These are phyloP conservation scores for Termitomyces sp. DNA, from an alignment of 768 basidiomycete species.

Conservation along the genomic window DNA sequence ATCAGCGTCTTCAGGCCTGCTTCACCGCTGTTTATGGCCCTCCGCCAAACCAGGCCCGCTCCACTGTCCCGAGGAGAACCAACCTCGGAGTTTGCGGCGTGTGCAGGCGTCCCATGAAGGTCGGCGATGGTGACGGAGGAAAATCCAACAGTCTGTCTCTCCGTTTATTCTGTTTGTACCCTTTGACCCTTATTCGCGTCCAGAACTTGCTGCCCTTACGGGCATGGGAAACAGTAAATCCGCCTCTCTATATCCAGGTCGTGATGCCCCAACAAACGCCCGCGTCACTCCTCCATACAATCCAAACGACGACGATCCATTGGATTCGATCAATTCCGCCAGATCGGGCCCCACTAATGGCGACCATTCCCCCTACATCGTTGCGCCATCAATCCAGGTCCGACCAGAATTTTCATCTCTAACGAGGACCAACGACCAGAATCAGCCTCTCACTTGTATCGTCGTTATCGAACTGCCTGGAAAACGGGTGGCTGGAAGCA, in stretches of 20 bases:
- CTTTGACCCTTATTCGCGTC: not conserved
- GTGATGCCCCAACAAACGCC: constrained; percentile 49
- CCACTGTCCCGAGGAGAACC: constrained; percentile 57
- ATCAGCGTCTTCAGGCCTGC: constrained; percentile 58
- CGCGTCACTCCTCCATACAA: constrained; percentile 44
- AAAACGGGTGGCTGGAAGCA: constrained; percentile 46
- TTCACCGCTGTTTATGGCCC: constrained; percentile 96
- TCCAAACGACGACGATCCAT: constrained; percentile 81
- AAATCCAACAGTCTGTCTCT: constrained; percentile 79
- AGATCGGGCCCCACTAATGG: constrained; percentile 35
- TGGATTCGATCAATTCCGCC: constrained; percentile 52
- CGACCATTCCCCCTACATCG: constrained; percentile 63
- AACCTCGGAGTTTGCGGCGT: constrained; percentile 96
- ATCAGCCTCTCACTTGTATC: constrained; percentile 89
- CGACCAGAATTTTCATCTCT: constrained; percentile 87
- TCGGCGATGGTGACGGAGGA: constrained; percentile 80
- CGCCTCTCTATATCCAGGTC: constrained; percentile 59
- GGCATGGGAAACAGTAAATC: constrained; percentile 71
- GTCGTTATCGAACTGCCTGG: constrained; percentile 90
- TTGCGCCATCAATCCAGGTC: constrained; percentile 91
- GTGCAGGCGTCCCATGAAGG: constrained; percentile 94
- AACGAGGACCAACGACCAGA: constrained; percentile 58
- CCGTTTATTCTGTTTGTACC: constrained; percentile 5
- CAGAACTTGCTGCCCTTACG: constrained; percentile 91
- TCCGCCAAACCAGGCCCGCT: constrained; percentile 52